phyloP scores from a whole-genome alignment of 2,329 filamentous ascomycete species.

The Achaetomium macrosporum region DNA sequence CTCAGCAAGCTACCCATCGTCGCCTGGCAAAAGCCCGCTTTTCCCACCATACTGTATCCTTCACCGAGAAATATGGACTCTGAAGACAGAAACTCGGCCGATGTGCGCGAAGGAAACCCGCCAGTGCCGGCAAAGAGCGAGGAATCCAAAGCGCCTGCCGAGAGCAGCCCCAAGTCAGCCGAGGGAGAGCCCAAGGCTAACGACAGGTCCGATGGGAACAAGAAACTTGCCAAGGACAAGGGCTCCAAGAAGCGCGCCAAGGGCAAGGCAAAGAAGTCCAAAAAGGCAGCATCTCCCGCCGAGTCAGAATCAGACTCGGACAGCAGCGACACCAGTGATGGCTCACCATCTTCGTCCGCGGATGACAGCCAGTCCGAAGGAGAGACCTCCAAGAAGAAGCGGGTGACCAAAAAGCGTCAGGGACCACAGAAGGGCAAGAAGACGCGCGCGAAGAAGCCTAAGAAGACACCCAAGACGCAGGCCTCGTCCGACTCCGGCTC shows the following conservation, averaged over 20 bases:
- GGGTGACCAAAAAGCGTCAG: conserved; percentile 28
- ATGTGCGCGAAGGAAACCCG: conserved; percentile 22
- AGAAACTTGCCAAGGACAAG: conserved; percentile 27
- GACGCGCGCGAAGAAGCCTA: conserved; percentile 23
- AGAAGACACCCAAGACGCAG: conserved; percentile 24
- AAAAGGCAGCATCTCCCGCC: conserved; percentile 21
- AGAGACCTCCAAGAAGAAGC: conserved; percentile 26
- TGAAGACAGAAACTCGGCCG: conserved; percentile 18
- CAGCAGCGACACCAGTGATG: conserved; percentile 18
- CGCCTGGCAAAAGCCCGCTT: not conserved
- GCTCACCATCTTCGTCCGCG: conserved; percentile 25
- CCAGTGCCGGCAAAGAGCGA: conserved; percentile 19
- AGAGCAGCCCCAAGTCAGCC: conserved; percentile 17
- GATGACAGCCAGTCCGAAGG: conserved; percentile 23
- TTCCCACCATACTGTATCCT: not conserved
- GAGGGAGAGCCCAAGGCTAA: conserved; percentile 23
- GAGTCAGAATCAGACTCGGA: conserved; percentile 14
- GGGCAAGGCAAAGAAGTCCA: conserved; percentile 23
- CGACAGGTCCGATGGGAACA: conserved; percentile 18
- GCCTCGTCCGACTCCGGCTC: conserved; percentile 22
- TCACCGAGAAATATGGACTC: conserved; percentile 22
- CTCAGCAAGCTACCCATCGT: not conserved
- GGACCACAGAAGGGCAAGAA: conserved; percentile 28
- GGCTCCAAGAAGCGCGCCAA: conserved; percentile 24
- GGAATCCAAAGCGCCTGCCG: conserved; percentile 23